A percentile compares a stretch with the other conserved stretches of the same genome.
Evolutionary conservation across 345 rosid genomes (phyloP).

Genomic region (Zanthoxylum bungeanum): DNA sequence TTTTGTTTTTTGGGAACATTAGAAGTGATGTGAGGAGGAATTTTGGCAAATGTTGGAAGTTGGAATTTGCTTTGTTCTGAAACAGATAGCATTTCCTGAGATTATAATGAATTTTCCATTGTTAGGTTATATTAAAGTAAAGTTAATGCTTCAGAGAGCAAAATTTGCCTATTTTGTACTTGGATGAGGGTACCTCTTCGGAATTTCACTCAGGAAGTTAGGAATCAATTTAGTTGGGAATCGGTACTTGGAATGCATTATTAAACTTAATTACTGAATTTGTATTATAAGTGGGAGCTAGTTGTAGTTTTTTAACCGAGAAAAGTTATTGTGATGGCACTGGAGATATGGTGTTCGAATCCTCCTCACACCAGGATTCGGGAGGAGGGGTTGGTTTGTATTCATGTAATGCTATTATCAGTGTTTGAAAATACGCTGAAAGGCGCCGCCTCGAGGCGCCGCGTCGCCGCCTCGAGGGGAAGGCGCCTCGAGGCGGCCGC

Average conservation of each 20-base stretch:
- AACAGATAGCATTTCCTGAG: background rate
- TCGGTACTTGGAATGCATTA: background rate
- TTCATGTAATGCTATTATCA: too few species aligned
- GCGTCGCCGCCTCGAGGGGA: too few species aligned
- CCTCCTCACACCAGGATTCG: background rate
- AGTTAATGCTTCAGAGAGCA: background rate
- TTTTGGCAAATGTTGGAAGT: background rate
- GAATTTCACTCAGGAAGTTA: background rate
- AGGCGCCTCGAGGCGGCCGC: too few species aligned
- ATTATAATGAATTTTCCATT: background rate
- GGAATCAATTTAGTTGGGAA: background rate
- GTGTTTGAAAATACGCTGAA: too few species aligned
- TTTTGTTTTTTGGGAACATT: background rate
- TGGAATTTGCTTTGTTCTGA: slow-evolving; percentile 2
- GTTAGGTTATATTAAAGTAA: background rate
- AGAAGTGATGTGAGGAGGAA: background rate
- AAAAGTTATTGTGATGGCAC: background rate
- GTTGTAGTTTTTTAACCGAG: background rate
- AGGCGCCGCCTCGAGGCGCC: too few species aligned
- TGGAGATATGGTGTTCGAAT: background rate
- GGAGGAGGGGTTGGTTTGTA: background rate
- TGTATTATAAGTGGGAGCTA: background rate
- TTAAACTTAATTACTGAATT: background rate
- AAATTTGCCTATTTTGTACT: background rate
- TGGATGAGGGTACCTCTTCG: background rate